Percentiles rank a stretch among this genome's conserved stretches.
phyloP scores from a whole-genome alignment of 2,329 filamentous ascomycete species.

The Cadophora malorum region DNA sequence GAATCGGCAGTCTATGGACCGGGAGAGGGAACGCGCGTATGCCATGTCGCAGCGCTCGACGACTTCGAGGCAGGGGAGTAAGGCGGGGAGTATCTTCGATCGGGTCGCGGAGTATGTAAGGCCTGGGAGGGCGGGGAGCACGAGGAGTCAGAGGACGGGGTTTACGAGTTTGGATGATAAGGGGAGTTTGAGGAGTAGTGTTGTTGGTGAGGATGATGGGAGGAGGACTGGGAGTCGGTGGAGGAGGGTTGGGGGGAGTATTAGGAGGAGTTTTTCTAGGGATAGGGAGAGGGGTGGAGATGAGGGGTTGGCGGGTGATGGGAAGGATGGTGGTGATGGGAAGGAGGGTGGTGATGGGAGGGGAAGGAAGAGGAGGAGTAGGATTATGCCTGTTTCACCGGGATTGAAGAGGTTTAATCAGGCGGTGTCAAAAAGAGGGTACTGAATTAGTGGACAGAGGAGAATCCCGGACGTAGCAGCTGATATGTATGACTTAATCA shows the following conservation, averaged over 20 bases:
- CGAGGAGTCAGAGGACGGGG: not conserved
- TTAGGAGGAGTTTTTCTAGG: constrained; percentile 12
- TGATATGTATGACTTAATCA: not conserved
- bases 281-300: not conserved
- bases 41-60: constrained; percentile 10
- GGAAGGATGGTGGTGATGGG: not conserved
- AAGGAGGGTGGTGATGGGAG: not conserved
- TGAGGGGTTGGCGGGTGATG: not conserved
- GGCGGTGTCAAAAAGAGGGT: not conserved
- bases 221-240: not conserved
- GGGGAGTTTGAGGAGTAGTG: constrained; percentile 1
- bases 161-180: not conserved
- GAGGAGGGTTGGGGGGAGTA: constrained; percentile 6
- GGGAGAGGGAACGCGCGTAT: not conserved
- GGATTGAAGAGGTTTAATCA: constrained; percentile 19
- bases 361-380: constrained; percentile 15
- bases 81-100: constrained; percentile 22
- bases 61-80: not conserved
- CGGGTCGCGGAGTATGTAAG: constrained; percentile 30
- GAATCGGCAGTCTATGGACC: not conserved
- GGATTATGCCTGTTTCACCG: constrained; percentile 13
- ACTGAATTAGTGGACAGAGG: not conserved
- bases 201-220: not conserved
- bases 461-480: not conserved
- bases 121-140: constrained; percentile 4